These are phyloP conservation scores for Sanghuangporus weigelae DNA, from an alignment of 1,284 basidiomycete species.

Conservation along the genomic window DNA sequence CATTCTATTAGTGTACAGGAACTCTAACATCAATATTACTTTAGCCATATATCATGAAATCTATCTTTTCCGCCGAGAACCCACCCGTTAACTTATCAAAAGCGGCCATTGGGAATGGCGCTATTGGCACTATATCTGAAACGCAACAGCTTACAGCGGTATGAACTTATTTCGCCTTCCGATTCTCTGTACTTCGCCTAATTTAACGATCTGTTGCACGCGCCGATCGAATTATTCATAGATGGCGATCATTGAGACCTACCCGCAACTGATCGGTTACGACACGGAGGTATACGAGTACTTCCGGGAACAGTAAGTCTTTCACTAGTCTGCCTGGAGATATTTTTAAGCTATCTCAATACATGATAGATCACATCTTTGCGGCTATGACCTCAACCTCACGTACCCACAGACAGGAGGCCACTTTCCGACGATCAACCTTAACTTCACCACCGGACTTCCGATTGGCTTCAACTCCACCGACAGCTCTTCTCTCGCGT, in stretches of 20 bases:
- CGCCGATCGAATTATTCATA: slow-evolving; percentile 22
- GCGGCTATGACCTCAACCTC: slow-evolving; percentile 61
- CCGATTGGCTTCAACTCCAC: slow-evolving; percentile 10
- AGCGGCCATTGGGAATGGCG: slow-evolving; percentile 68
- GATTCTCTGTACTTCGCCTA: background rate
- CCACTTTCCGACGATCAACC: slow-evolving; percentile 39
- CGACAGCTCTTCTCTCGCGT: background rate
- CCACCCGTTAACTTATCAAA: slow-evolving; percentile 62
- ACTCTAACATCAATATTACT: background rate
- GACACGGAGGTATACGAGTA: slow-evolving; percentile 59
- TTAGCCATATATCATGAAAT: slow-evolving; percentile 68
- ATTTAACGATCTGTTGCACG: background rate
- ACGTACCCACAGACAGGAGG: slow-evolving; percentile 61
- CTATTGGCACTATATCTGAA: slow-evolving; percentile 42
- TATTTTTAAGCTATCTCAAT: background rate
- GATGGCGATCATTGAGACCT: slow-evolving; percentile 58
- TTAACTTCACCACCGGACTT: slow-evolving; percentile 13
- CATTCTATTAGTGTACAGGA: background rate
- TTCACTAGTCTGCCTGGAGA: background rate
- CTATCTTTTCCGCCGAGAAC: slow-evolving; percentile 53
- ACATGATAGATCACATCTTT: slow-evolving; percentile 46
- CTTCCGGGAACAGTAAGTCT: slow-evolving; percentile 59
- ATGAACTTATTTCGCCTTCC: slow-evolving; percentile 20
- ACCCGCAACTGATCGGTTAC: slow-evolving; percentile 69
- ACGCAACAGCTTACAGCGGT: slow-evolving; percentile 52